Conservation (phyloP, 306 rosid species). For the Begonia fuchsioides region DNA sequence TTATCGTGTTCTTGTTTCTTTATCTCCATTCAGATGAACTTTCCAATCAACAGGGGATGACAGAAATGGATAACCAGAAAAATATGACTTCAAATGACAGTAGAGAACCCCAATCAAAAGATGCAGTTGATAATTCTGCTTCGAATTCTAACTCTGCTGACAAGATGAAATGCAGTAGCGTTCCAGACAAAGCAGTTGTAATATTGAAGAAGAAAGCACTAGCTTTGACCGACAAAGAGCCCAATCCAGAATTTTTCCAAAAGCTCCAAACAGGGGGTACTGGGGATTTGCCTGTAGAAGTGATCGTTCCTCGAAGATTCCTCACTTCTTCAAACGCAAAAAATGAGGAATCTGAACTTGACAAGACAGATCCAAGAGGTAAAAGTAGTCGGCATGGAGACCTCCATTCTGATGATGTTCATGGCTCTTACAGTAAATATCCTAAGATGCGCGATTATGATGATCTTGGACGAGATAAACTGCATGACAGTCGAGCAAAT, state of each 20-base stretch:
- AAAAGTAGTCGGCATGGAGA: conserved; percentile 32
- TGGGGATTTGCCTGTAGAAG: conserved; percentile 87
- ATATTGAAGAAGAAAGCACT: conserved; percentile 86
- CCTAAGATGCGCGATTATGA: conserved; percentile 36
- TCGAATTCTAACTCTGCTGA: conserved; percentile 32
- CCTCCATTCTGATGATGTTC: conserved; percentile 30
- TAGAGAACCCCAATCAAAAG: conserved; percentile 38
- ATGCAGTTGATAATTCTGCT: conserved; percentile 33
- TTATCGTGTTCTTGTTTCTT: conserved; percentile 11
- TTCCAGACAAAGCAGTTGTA: conserved; percentile 70
- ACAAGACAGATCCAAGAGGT: conserved; percentile 31
- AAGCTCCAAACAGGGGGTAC: conserved; percentile 76
- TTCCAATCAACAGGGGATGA: conserved; percentile 19
- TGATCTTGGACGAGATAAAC: conserved; percentile 41
- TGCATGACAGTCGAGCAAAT: conserved; percentile 45
- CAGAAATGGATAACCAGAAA: conserved; percentile 36
- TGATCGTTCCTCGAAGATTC: conserved; percentile 66
- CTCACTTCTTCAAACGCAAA: conserved; percentile 50
- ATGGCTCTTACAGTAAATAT: conserved; percentile 42
- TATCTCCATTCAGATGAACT: conserved; percentile 30
- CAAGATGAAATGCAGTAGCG: conserved; percentile 38
- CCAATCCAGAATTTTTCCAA: conserved; percentile 90
- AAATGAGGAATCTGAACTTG: conserved; percentile 42
- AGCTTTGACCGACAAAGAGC: conserved; percentile 59
- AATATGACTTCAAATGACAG: conserved; percentile 28